Base-by-base conservation (phyloP, 2,329 filamentous ascomycete species). In the Phaeosphaeriaceae sp. region DNA sequence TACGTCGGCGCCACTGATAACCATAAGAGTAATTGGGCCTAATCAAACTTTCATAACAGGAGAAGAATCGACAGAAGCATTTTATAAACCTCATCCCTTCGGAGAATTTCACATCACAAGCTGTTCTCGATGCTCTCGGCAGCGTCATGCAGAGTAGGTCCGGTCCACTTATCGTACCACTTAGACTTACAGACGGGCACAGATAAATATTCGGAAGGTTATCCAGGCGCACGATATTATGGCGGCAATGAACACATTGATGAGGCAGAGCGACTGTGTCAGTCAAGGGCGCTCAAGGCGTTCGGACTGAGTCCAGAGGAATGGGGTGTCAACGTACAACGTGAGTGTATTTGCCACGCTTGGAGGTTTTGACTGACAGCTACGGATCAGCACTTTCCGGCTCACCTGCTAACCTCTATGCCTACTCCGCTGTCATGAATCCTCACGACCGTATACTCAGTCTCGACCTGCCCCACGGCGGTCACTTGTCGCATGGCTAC, bases 1-100 rank as follows among this genome's bases (percentile, higher is more conserved):
- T 95, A 76, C 66, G 75, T 50, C 41, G 42, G 48, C 42, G 30
- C 44, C 48, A 30, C 36, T 36, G 30, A 42, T 48, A 36, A 39
- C 56, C 23, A 62, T 42, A 46, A 40, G 30, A 29, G 30, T 18
- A 28, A 37, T 42, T 44, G 37, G 54, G 47, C 50, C 64, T 67
- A 44, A 71, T 54, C 35, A 32, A 21, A 17, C 20, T 51, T 42
- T 18, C 28, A 35, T 18, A 56, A 47, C 56, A 96, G 90, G 94
- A 99, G 81, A 97, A 97, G 84, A 84, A 83, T 62, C 85, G 94
- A 63, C 94, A 99, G 76, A 96, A 96, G 77, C 92, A 97, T 76
- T 99, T 97, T 70, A 96, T 99, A 79, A 97, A 97, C 73, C 87
- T 99, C 74, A 99, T 99, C 70, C 93, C 94, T 72, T 97, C 94